Conservation (phyloP, 257 asterid genomes). For the Solanum appendiculatum region DNA sequence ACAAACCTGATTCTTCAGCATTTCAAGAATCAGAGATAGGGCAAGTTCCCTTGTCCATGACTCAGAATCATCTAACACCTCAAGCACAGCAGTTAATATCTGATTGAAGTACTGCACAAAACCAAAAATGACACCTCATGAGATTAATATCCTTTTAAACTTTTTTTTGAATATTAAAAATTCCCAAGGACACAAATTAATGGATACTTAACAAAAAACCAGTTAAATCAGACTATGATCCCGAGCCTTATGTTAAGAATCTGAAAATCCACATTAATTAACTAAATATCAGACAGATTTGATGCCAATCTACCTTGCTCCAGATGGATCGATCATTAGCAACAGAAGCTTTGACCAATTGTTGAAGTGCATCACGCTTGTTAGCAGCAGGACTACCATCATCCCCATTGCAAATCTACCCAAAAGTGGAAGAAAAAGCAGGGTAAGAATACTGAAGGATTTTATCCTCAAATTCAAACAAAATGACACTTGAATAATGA, state of each 20-base stretch:
- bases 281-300: not conserved
- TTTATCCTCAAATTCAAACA: not conserved
- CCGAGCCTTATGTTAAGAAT: not conserved
- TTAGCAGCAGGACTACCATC: constrained; percentile 57
- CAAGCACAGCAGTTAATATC: constrained; percentile 87
- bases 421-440: not conserved
- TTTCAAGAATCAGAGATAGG: constrained; percentile 66
- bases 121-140: not conserved
- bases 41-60: constrained; percentile 74
- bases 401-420: constrained; percentile 73
- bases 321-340: constrained; percentile 62
- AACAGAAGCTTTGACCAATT: constrained; percentile 55
- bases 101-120: constrained; percentile 89
- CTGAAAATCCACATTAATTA: not conserved
- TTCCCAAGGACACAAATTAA: not conserved
- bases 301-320: constrained; percentile 57
- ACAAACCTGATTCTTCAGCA: constrained; percentile 92
- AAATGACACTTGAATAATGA: not conserved
- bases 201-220: not conserved
- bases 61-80: constrained; percentile 85
- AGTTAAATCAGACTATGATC: not conserved
- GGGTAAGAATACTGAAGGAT: not conserved
- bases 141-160: not conserved
- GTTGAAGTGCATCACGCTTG: constrained; percentile 75
- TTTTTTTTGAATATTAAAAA: no score